A percentile compares a stretch with the other conserved stretches of the same genome.
These are phyloP conservation scores for Aspergillus latus DNA, from an alignment of 2,329 filamentous ascomycete genomes.

Conservation along the genomic window DNA sequence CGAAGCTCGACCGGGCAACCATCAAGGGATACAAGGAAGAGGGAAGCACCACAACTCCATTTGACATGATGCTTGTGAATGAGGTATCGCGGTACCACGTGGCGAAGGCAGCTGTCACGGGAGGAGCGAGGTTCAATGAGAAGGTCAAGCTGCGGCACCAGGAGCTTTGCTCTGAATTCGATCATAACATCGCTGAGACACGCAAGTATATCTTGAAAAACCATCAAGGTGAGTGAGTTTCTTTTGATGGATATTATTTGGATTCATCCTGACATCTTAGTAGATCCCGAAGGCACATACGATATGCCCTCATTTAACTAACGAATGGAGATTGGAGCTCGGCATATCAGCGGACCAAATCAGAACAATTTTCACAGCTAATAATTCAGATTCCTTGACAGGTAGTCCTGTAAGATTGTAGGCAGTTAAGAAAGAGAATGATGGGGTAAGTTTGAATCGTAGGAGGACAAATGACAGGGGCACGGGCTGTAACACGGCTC, in stretches of 20 bases:
- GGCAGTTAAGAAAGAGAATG: neutral
- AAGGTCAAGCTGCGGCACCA: slow-evolving; percentile 49
- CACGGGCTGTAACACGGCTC: neutral
- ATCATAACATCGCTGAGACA: slow-evolving; percentile 49
- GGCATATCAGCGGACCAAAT: neutral
- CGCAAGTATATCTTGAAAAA: slow-evolving; percentile 54
- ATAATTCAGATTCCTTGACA: neutral
- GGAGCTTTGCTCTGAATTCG: slow-evolving; percentile 50
- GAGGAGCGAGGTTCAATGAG: slow-evolving; percentile 50
- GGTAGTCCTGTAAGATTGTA: too few relatives aligned
- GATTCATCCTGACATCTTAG: neutral
- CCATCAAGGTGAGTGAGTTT: slow-evolving; percentile 51
- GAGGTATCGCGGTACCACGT: slow-evolving; percentile 61
- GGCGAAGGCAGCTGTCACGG: slow-evolving; percentile 54
- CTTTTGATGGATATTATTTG: neutral
- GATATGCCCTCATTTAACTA: slow-evolving; percentile 31
- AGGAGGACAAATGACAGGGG: neutral
- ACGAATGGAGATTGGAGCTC: neutral
- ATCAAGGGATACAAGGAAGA: slow-evolving; percentile 65
- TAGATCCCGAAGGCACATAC: slow-evolving; percentile 56
- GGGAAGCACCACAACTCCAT: slow-evolving; percentile 66
- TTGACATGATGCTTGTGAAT: slow-evolving; percentile 69
- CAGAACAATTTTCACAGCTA: neutral
- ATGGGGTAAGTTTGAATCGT: neutral
- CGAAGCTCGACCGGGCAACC: slow-evolving; percentile 51